Percentiles rank a stretch among this genome's conserved stretches.
Conservation (phyloP, 805 yeast genomes). For the Grigorovia humatica region DNA sequence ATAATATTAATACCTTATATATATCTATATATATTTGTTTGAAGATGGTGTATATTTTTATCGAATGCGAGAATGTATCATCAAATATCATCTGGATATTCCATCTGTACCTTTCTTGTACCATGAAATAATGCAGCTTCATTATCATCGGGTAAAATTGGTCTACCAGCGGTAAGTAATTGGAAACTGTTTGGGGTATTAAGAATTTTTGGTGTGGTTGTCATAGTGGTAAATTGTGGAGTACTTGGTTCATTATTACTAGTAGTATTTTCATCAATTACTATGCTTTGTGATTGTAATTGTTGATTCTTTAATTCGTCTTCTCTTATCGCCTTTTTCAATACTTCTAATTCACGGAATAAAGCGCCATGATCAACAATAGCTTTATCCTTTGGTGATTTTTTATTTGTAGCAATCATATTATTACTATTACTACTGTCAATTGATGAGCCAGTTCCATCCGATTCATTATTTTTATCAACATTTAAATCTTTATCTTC, state of each 20-base stretch:
- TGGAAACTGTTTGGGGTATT: constrained; percentile 17
- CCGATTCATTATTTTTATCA: constrained; percentile 1
- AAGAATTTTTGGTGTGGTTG: constrained; percentile 2
- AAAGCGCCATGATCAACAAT: constrained; percentile 24
- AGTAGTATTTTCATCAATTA: background rate
- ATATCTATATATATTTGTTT: no score
- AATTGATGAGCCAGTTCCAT: background rate
- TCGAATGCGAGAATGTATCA: background rate
- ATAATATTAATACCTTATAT: no score
- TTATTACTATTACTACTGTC: background rate
- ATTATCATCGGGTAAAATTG: constrained; percentile 23
- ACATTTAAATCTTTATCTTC: constrained; percentile 14
- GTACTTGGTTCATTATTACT: background rate
- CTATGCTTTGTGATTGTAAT: background rate
- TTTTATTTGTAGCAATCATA: background rate
- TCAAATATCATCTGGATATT: constrained; percentile 26
- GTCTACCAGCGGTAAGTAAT: constrained; percentile 23
- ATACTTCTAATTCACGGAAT: constrained; percentile 17
- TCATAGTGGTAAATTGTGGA: background rate
- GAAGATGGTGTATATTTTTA: no score
- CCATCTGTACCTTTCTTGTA: constrained; percentile 14
- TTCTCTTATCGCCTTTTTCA: constrained; percentile 20
- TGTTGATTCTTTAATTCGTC: constrained; percentile 5
- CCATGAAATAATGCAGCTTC: constrained; percentile 12
- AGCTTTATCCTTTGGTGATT: constrained; percentile 17